These are phyloP conservation scores for Termitomyces sp. DNA, from an alignment of 768 basidiomycete genomes.

Conservation along the genomic window DNA sequence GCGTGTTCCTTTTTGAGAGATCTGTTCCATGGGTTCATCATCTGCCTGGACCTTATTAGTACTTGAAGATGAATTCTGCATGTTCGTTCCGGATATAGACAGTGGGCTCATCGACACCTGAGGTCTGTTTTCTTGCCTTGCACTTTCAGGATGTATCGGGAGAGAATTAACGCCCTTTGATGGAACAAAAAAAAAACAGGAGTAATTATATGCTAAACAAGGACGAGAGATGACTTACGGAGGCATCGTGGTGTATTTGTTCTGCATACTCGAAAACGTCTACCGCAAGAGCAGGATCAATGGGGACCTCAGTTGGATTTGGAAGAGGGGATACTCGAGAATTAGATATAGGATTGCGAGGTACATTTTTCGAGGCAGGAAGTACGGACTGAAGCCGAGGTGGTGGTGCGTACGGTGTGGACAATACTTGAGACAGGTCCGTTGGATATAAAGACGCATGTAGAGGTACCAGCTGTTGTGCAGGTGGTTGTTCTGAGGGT, in stretches of 20 bases:
- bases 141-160: background rate
- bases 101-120: background rate
- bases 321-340: background rate
- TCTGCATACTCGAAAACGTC: slow-evolving; percentile 4
- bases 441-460: background rate
- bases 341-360: background rate
- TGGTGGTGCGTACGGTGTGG: background rate
- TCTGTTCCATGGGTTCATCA: background rate
- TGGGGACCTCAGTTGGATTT: slow-evolving; percentile 4
- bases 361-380: background rate
- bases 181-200: background rate
- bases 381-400: background rate
- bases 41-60: background rate
- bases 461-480: background rate
- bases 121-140: background rate
- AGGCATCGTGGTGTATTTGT: background rate
- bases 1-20: slow-evolving; percentile 22
- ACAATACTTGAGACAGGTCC: background rate
- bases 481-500: background rate
- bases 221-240: background rate
- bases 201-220: background rate
- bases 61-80: background rate
- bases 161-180: background rate
- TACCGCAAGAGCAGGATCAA: slow-evolving; percentile 14
- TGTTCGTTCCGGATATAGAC: background rate